Base-by-base conservation (phyloP, 768 basidiomycete species). In the Boletales sp. region DNA sequence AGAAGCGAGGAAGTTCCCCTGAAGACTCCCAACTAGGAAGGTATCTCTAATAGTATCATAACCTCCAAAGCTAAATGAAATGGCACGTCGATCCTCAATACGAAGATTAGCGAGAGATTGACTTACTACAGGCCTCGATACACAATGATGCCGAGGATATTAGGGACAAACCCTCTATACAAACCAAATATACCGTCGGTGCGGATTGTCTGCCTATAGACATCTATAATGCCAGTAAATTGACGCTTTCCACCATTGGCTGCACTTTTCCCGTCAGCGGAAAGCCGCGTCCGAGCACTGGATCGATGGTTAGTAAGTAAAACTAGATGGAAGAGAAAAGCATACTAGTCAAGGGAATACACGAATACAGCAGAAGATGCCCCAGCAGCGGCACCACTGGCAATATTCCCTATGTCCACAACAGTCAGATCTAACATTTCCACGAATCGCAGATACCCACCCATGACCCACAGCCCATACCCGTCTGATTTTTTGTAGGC, bases 341-440 rank as follows among this genome's bases (percentile, higher is more conserved):
- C 67, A 21, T 47, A 73, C 69, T 74, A 76, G 50, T 76, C 74
- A 40, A 76, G 67, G 6, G 74, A 76, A 60, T 75, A 75, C 11
- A 73, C 75, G 58, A 75, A 75, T 46, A 76, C 59, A 14, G 66
- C 67, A 7, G 66, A 69, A 2, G 74, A 66, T 3, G 72, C 74
- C 17, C 75, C 75, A 10, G 75, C 75, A 2, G 67, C 72, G 1
- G 73, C 75, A 53, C 74, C 74, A 45, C 71, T 73, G 12, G 68
- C 68, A 25, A 75, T 35, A 50, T 75, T 76, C 14, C 74, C 74
- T 69, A 37, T 28, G 3, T 15, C 18, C n/a, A 31, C 10, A 15
- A 28, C 5, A 18, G 28, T 54, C 33, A 44, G 17, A 4, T 17
- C 46, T 1, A 7, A 41, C 36, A 1, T 46, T 38, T 30, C 17